phyloP scores from a whole-genome alignment of 257 asterid genomes.

The Solanum bulbocastanum region DNA sequence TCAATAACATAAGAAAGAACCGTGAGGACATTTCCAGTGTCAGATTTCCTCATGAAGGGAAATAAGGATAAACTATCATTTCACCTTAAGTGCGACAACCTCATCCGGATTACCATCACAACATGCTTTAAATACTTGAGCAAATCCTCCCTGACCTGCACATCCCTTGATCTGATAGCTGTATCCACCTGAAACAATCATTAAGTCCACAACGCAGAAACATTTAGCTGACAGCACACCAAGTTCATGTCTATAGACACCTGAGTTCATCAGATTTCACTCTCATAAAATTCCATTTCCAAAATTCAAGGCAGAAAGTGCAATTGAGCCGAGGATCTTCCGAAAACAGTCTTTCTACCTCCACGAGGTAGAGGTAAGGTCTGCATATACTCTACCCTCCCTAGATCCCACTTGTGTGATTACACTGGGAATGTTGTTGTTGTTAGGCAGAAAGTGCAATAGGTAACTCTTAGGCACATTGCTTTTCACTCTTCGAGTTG shows the following conservation, averaged over 20 bases:
- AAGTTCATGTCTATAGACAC: conserved; percentile 4
- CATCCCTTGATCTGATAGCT: conserved; percentile 95
- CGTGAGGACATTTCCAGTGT: background rate
- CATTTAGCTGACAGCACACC: conserved; percentile 8
- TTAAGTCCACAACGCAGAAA: conserved; percentile 1
- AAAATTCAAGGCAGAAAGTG: background rate
- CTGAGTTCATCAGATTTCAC: background rate
- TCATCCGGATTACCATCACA: conserved; percentile 63
- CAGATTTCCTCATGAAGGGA: background rate
- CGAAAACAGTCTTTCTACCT: background rate
- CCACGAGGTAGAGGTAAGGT: background rate
- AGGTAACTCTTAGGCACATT: background rate
- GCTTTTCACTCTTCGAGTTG: background rate
- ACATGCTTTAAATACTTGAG: conserved; percentile 86
- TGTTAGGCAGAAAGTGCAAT: background rate
- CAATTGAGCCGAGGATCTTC: background rate
- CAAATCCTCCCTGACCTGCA: conserved; percentile 99
- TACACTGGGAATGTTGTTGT: background rate
- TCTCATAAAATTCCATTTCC: background rate
- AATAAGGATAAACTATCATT: background rate
- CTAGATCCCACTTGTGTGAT: background rate
- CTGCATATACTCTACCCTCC: background rate
- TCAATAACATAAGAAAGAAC: background rate
- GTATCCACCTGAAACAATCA: conserved; percentile 51
- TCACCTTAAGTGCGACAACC: conserved; percentile 87